These are phyloP conservation scores for Arabis hirsuta DNA, from an alignment of 345 rosid species.

Conservation along the genomic window DNA sequence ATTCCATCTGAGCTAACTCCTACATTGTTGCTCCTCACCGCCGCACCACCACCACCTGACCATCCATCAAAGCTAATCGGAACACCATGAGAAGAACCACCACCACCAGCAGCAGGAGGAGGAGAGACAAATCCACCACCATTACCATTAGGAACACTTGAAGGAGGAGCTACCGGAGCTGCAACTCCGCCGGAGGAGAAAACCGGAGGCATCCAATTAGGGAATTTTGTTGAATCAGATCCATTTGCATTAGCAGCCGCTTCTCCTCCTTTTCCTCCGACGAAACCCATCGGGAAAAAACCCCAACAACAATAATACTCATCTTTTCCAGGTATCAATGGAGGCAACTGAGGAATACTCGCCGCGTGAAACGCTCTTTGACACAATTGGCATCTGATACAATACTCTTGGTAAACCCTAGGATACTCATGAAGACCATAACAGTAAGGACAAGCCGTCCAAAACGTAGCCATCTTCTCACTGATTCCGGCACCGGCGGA, in stretches of 20 bases:
- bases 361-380: conserved; percentile 77
- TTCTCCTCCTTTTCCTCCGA: conserved; percentile 41
- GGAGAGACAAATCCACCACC: conserved; percentile 6
- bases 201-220: conserved; percentile 62
- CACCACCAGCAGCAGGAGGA: not conserved
- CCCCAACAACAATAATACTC: conserved; percentile 92
- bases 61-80: conserved; percentile 38
- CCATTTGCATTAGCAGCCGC: conserved; percentile 7
- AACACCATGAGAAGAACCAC: conserved; percentile 6
- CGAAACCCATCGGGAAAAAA: conserved; percentile 76
- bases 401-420: conserved; percentile 73
- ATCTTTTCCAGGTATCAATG: conserved; percentile 75
- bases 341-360: conserved; percentile 62
- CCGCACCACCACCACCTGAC: not conserved
- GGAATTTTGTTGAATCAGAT: conserved; percentile 45
- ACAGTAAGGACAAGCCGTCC: conserved; percentile 96
- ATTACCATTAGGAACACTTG: conserved; percentile 28
- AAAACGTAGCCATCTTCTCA: conserved; percentile 60
- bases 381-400: conserved; percentile 79
- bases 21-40: not conserved
- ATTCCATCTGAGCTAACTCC: conserved; percentile 30
- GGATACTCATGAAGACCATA: conserved; percentile 80
- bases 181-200: conserved; percentile 31
- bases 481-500: not conserved
- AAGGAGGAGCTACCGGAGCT: not conserved